phyloP scores from a whole-genome alignment of 164 flowering plant species.

The Amborella trichopoda region DNA sequence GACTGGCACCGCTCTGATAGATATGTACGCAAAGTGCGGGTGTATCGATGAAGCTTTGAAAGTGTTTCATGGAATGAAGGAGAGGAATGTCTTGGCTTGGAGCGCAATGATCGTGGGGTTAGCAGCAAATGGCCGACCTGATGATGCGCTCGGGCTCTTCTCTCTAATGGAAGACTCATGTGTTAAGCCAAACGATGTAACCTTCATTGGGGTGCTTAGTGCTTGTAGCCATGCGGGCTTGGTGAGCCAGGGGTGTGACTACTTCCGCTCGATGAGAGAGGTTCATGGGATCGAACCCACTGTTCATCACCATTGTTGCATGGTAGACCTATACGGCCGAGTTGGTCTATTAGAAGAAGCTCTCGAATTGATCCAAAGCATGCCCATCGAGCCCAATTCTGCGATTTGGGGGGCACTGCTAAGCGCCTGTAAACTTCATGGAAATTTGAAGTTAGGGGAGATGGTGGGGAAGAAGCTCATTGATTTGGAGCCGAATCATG shows the following conservation, averaged over 20 bases:
- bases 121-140: conserved; percentile 11
- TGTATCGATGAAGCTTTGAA: conserved; percentile 7
- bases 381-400: conserved; percentile 13
- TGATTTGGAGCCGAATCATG: conserved; percentile 9
- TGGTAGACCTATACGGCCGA: conserved; percentile 17
- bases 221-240: too few species aligned
- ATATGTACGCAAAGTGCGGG: conserved; percentile 17
- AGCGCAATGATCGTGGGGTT: conserved; percentile 13
- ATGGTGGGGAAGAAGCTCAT: conserved; percentile 9
- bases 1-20: conserved; percentile 14
- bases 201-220: conserved; percentile 9
- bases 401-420: conserved; percentile 15
- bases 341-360: conserved; percentile 13
- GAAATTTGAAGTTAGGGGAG: conserved; percentile 8
- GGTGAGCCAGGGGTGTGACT: conserved; percentile 6
- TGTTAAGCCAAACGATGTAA: conserved; percentile 9
- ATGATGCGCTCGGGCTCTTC: conserved; percentile 9
- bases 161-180: conserved; percentile 8
- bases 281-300: conserved; percentile 9
- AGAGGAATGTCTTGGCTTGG: conserved; percentile 14
- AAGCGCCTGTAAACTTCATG: too few species aligned
- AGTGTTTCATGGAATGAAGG: conserved; percentile 10
- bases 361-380: conserved; percentile 4
- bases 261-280: conserved; percentile 9
- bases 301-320: conserved; percentile 13